Evolutionary conservation across 1,284 basidiomycete genomes (phyloP), one percentile per base, ranked within the genome.

Genomic region (Trametes versicolor): DNA sequence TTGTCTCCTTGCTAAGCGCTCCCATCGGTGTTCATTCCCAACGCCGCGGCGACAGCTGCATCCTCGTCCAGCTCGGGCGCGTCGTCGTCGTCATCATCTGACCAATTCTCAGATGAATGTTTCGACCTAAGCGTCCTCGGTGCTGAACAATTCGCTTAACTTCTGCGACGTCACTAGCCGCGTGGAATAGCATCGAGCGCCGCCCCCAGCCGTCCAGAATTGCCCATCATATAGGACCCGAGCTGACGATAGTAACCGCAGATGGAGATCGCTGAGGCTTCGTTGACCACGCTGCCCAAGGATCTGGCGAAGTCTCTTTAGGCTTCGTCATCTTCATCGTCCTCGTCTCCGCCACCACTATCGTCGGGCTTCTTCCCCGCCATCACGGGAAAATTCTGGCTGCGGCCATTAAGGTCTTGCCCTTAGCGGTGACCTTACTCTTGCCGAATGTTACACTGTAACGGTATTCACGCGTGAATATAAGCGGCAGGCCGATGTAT

Each of bases 41-140:
- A 79, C 2, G 91, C 94, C 27, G 94, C 93, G 23, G 93, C 94
- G 47, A 96, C 86, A 51, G 91, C 90, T 9, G 92, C 93, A 72
- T 96, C 95, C 72, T 95, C 93, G 71, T 95, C 93, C 41, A 83
- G 85, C 66, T 87, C 88, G 48, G 80, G 81, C 12, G 74, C 74
- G 27, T 87, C 89, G 23, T 91, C 88, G 48, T 82, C 83, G 9
- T 88, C 89, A 34, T 86, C 88, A 34, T 92, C 90, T 90, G 68
- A 99, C 91, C 51, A 99, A 87, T 78, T 99, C 98, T 71, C 91
- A 89, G 48, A 97, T 95, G 76, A 96, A 99, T 17, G 91, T 87
- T 73, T 97, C 95, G 32, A 96, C 92, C 69, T 94, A 84, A 0
- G 96, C 98, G 77, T 99, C 98, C 79, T 99, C 97, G 8, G 96